These are phyloP conservation scores for Phytophthora sp. DNA, from an alignment of 352 stramenopile genomes.

Conservation along the genomic window DNA sequence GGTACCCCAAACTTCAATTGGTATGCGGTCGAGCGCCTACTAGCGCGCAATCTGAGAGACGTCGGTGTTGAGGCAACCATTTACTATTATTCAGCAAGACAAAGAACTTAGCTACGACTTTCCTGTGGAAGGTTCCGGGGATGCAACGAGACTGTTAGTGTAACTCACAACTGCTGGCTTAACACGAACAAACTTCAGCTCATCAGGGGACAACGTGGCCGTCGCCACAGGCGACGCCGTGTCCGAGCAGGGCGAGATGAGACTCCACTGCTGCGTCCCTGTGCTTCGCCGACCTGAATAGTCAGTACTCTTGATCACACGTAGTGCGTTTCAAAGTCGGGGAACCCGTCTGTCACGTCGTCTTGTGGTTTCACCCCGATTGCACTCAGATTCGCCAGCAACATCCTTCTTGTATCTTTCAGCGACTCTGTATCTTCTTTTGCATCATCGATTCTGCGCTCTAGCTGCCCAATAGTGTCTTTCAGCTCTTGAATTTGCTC, in stretches of 20 bases:
- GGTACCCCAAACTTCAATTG: conserved; percentile 82
- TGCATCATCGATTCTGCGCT: conserved; percentile 52
- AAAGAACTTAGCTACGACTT: conserved; percentile 2
- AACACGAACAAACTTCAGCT: neutral
- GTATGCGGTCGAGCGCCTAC: conserved; percentile 80
- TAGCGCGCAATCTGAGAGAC: conserved; percentile 68
- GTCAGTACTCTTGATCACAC: conserved; percentile 5
- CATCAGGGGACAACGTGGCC: too few relatives aligned
- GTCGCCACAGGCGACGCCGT: too few relatives aligned
- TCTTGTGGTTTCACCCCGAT: conserved; percentile 62
- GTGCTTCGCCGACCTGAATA: too few relatives aligned
- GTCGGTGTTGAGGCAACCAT: conserved; percentile 57
- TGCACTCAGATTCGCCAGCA: conserved; percentile 56
- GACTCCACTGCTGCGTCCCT: too few relatives aligned
- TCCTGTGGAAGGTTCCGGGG: neutral
- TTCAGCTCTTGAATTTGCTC: conserved; percentile 19
- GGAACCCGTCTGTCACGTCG: conserved; percentile 55
- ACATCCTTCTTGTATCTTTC: conserved; percentile 45
- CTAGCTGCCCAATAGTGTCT: conserved; percentile 50
- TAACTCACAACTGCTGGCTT: too few relatives aligned
- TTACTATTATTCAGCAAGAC: conserved; percentile 67
- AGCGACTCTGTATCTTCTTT: conserved; percentile 48
- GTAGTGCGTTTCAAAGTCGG: conserved; percentile 51
- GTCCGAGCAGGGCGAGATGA: neutral
- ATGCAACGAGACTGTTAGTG: neutral